Conservation (phyloP, 1,284 basidiomycete species). For the Trichosporon coremiiforme region DNA sequence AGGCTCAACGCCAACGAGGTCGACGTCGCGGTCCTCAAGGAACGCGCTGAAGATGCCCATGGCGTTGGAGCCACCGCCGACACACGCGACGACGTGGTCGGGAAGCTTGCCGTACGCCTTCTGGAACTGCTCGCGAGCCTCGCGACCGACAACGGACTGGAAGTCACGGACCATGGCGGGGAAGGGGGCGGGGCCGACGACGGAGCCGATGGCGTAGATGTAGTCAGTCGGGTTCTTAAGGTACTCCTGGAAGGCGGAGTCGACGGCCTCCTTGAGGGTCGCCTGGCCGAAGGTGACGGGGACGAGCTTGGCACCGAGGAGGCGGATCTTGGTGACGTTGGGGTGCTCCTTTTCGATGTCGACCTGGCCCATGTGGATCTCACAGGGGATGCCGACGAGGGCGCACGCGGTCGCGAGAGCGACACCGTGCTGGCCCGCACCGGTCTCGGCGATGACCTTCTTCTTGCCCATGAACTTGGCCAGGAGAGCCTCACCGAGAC, state of each 20-base stretch:
- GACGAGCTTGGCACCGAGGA: conserved; percentile 93
- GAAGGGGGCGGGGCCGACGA: conserved; percentile 90
- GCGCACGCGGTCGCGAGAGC: conserved; percentile 98
- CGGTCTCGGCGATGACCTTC: conserved; percentile 89
- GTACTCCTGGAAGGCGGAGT: conserved; percentile 62
- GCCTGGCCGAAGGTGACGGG: conserved; percentile 91
- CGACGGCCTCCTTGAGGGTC: conserved; percentile 94
- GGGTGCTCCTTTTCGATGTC: conserved; percentile 70
- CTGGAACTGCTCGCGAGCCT: conserved; percentile 87
- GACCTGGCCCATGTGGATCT: conserved; percentile 94
- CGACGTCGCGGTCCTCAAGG: conserved; percentile 79
- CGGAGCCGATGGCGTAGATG: conserved; percentile 91
- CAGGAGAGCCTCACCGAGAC: conserved; percentile 84
- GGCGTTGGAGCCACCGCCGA: too few relatives aligned
- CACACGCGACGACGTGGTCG: conserved; percentile 92
- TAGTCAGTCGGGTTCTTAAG: conserved; percentile 95
- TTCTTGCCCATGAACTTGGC: conserved; percentile 91
- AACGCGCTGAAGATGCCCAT: conserved; percentile 97
- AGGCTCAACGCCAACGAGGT: conserved; percentile 88
- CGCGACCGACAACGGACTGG: conserved; percentile 90
- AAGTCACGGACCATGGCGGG: conserved; percentile 98
- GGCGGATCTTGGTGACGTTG: conserved; percentile 96
- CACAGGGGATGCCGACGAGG: conserved; percentile 90
- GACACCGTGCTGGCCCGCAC: conserved; percentile 97
- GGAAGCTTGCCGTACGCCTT: conserved; percentile 79